These are phyloP conservation scores for Auriscalpium microsporum DNA, from an alignment of 768 basidiomycete species.

Conservation along the genomic window DNA sequence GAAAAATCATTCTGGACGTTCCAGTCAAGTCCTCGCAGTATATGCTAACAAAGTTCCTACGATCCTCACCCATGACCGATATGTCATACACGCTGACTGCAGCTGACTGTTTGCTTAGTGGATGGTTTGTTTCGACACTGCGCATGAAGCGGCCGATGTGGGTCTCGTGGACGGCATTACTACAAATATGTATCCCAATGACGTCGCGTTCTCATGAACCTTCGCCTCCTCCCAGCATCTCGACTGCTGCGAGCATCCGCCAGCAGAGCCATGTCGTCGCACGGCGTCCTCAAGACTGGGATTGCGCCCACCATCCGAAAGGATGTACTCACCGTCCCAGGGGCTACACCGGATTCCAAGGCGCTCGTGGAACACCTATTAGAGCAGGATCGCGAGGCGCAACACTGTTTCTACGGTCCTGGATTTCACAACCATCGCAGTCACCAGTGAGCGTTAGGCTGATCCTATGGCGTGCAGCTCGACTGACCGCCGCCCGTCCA, in stretches of 20 bases:
- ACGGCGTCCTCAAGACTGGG: neutral
- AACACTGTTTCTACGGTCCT: slow-evolving; percentile 42
- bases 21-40: no score
- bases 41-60: no score
- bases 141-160: neutral
- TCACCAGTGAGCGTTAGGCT: slow-evolving; percentile 39
- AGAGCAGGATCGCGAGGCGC: slow-evolving; percentile 36
- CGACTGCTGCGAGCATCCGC: neutral
- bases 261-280: neutral
- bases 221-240: neutral
- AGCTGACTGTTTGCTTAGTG: neutral
- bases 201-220: neutral
- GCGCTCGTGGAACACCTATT: slow-evolving; percentile 35
- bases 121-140: neutral
- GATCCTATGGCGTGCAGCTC: no score
- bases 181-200: neutral
- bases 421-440: slow-evolving; percentile 51
- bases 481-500: slow-evolving; percentile 11
- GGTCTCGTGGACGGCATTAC: neutral
- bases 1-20: no score
- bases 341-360: slow-evolving; percentile 36
- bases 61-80: neutral
- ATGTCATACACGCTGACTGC: neutral
- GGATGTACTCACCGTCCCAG: slow-evolving; percentile 41
- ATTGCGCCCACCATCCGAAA: slow-evolving; percentile 19